Percentiles rank a stretch among this genome's conserved stretches.
phyloP scores from a whole-genome alignment of 1,139 yeast genomes.

The Magnusiomyces tetraspermus region DNA sequence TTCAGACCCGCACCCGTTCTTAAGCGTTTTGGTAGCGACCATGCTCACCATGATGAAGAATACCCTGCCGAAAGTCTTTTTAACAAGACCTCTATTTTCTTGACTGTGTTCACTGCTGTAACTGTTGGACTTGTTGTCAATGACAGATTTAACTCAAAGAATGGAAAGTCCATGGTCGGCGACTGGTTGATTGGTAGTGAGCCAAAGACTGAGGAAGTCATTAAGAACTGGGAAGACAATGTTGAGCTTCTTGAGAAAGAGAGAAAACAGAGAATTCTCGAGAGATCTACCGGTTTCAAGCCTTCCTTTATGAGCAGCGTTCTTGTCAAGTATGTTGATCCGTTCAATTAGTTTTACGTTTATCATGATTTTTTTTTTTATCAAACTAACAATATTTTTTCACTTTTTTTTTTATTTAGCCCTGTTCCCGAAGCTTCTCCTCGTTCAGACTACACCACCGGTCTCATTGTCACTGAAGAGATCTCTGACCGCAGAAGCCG shows the following conservation, averaged over 20 bases:
- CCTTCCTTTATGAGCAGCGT: background rate
- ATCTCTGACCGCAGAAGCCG: background rate
- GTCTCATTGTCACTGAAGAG: background rate
- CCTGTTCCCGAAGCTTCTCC: slow-evolving; percentile 25
- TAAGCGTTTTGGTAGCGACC: slow-evolving; percentile 1
- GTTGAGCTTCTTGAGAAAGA: background rate
- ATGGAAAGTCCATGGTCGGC: slow-evolving; percentile 23
- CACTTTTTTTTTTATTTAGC: too few relatives aligned
- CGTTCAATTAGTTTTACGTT: background rate
- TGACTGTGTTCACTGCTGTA: slow-evolving; percentile 19
- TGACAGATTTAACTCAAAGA: slow-evolving; percentile 22
- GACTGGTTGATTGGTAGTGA: slow-evolving; percentile 23
- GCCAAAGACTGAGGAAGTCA: slow-evolving; percentile 15
- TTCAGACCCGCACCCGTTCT: background rate
- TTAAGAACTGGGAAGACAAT: background rate
- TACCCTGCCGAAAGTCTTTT: slow-evolving; percentile 10
- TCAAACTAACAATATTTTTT: background rate
- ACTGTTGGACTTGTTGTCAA: slow-evolving; percentile 22
- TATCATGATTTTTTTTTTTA: slow-evolving; percentile 1
- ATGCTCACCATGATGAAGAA: slow-evolving; percentile 9
- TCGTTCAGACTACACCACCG: slow-evolving; percentile 14
- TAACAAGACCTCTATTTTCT: slow-evolving; percentile 19
- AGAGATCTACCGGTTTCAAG: slow-evolving; percentile 2
- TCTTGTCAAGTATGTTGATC: slow-evolving; percentile 11
- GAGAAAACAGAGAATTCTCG: slow-evolving; percentile 8